A percentile compares a stretch with the other conserved stretches of the same genome.
Conservation (phyloP, 208 protist genomes). For the Phytomonas francai region DNA sequence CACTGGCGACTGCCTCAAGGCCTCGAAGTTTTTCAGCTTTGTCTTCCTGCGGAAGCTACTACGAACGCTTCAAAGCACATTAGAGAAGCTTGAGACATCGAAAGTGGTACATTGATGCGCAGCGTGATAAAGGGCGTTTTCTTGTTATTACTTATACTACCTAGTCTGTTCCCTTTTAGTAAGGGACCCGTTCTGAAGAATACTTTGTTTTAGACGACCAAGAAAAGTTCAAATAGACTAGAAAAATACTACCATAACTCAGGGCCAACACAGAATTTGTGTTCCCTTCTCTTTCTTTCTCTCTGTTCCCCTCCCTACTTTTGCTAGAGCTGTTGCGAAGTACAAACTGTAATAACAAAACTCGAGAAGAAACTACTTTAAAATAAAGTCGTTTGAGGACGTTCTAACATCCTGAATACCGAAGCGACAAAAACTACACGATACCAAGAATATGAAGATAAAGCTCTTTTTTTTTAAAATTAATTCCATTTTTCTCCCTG, state of each 20-base stretch:
- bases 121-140: background rate
- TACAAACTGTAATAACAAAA: background rate
- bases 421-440: background rate
- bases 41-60: background rate
- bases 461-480: background rate
- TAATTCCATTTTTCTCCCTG: background rate
- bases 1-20: background rate
- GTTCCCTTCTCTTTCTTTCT: slow-evolving; percentile 3
- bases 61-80: slow-evolving; percentile 13
- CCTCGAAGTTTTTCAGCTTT: slow-evolving; percentile 2
- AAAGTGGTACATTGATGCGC: background rate
- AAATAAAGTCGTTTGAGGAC: background rate
- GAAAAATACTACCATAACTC: background rate
- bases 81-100: background rate
- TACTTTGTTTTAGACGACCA: background rate
- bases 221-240: background rate
- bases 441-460: background rate
- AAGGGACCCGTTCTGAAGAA: background rate
- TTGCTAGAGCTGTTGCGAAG: background rate
- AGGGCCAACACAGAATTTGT: background rate
- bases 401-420: background rate
- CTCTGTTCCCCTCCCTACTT: slow-evolving; percentile 1
- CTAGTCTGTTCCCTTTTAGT: background rate
- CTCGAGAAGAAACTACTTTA: background rate
- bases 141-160: background rate